Percentiles rank a stretch among this genome's conserved stretches.
These are phyloP conservation scores for Aureobasidium mangrovei DNA, from an alignment of 2,329 filamentous ascomycete species.

Conservation along the genomic window DNA sequence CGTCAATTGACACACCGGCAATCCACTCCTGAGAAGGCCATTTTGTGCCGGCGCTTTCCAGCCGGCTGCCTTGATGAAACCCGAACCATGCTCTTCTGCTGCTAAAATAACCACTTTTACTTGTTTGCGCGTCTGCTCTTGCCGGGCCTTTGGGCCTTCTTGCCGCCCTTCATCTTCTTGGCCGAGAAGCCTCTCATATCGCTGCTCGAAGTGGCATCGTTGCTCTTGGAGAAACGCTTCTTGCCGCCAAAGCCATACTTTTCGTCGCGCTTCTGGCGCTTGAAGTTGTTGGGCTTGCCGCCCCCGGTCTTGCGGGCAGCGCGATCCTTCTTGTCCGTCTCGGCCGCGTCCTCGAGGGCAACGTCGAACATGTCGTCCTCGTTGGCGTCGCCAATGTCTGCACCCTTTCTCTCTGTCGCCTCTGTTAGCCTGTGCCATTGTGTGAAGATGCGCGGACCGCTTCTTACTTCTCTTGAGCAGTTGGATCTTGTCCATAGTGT, in stretches of 20 bases:
- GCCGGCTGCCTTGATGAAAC: background rate
- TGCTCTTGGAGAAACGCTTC: slow-evolving; percentile 85
- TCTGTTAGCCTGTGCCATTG: slow-evolving; percentile 19
- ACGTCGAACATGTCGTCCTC: slow-evolving; percentile 90
- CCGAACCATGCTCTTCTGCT: background rate
- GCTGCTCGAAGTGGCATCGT: slow-evolving; percentile 71
- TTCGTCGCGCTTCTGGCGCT: slow-evolving; percentile 87
- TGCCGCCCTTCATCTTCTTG: slow-evolving; percentile 70
- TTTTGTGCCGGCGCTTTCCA: background rate
- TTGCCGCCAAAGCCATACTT: slow-evolving; percentile 96
- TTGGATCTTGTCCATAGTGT: slow-evolving; percentile 93
- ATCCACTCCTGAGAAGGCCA: background rate
- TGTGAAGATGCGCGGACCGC: background rate
- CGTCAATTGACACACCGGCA: background rate
- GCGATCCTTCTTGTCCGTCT: slow-evolving; percentile 38
- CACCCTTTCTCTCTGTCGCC: slow-evolving; percentile 71
- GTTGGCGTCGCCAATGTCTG: slow-evolving; percentile 53
- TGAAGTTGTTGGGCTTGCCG: slow-evolving; percentile 45
- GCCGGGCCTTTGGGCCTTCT: slow-evolving; percentile 22
- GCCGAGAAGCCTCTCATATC: slow-evolving; percentile 74
- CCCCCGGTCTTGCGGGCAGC: slow-evolving; percentile 33
- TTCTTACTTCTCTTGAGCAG: slow-evolving; percentile 85
- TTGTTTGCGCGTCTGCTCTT: slow-evolving; percentile 32
- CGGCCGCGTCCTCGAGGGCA: slow-evolving; percentile 62
- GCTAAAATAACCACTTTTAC: background rate